Conservation (phyloP, 768 basidiomycete species). For the Trametes sanguinea region DNA sequence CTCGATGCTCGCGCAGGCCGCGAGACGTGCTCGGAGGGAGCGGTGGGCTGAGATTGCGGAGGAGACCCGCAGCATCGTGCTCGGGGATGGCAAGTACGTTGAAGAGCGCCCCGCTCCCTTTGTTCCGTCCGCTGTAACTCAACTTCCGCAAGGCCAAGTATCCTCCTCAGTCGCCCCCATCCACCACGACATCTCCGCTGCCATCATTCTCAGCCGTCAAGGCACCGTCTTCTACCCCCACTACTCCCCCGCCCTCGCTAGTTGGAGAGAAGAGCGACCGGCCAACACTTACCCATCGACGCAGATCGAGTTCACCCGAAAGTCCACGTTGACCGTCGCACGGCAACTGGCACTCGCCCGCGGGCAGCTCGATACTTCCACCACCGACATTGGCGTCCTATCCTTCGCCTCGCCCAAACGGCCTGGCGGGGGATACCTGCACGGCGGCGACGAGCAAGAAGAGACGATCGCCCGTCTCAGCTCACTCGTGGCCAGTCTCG, state of each 20-base stretch:
- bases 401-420: slow-evolving; percentile 47
- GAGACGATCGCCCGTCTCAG: slow-evolving; percentile 44
- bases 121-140: slow-evolving; percentile 26
- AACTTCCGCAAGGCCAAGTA: slow-evolving; percentile 23
- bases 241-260: slow-evolving; percentile 37
- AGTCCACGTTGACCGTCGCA: slow-evolving; percentile 38
- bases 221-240: slow-evolving; percentile 45
- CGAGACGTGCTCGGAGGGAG: slow-evolving; percentile 20
- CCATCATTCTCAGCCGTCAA: slow-evolving; percentile 39
- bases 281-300: slow-evolving; percentile 16
- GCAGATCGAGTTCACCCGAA: slow-evolving; percentile 33
- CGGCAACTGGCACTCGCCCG: slow-evolving; percentile 30
- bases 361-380: slow-evolving; percentile 21
- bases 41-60: slow-evolving; percentile 37
- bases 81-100: slow-evolving; percentile 45
- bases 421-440: slow-evolving; percentile 46
- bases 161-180: slow-evolving; percentile 18
- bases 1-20: slow-evolving; percentile 1
- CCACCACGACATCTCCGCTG: slow-evolving; percentile 38
- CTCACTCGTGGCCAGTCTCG: slow-evolving; percentile 43
- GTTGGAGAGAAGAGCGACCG: slow-evolving; percentile 30
- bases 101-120: slow-evolving; percentile 33
- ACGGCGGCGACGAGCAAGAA: slow-evolving; percentile 50
- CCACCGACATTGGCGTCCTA: slow-evolving; percentile 39
- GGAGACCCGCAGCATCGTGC: slow-evolving; percentile 41